A percentile compares a stretch with the other conserved stretches of the same genome.
Evolutionary conservation across 345 rosid species (phyloP).

Genomic region (Clarkia xantiana): DNA sequence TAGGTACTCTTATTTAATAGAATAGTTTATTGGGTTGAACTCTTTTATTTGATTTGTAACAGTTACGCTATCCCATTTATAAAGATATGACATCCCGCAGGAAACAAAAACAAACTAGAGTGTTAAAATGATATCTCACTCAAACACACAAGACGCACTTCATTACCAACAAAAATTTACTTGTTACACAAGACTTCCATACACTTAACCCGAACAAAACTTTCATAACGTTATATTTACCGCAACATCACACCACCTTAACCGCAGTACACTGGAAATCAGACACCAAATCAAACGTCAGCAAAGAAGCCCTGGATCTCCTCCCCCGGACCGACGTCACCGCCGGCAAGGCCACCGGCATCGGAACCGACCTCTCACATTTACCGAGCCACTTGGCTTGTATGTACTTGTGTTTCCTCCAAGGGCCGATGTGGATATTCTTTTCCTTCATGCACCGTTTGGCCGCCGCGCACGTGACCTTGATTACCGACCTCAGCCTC

Average conservation of each 20-base stretch:
- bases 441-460: constrained; percentile 71
- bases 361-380: constrained; percentile 19
- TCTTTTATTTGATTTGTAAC: too few species aligned
- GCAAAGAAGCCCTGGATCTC: constrained; percentile 55
- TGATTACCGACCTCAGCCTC: constrained; percentile 49
- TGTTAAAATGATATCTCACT: too few species aligned
- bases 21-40: too few species aligned
- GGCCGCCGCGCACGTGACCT: constrained; percentile 52
- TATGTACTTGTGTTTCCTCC: constrained; percentile 86
- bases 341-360: constrained; percentile 8
- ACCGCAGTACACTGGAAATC: constrained; percentile 31
- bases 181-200: too few species aligned
- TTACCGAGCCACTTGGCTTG: constrained; percentile 78
- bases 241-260: constrained; percentile 28
- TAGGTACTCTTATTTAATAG: too few species aligned
- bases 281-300: constrained; percentile 41
- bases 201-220: background rate
- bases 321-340: constrained; percentile 15
- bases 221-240: background rate
- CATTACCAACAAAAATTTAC: too few species aligned
- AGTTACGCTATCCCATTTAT: too few species aligned
- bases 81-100: too few species aligned
- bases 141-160: too few species aligned
- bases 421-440: constrained; percentile 79
- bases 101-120: too few species aligned